phyloP scores from a whole-genome alignment of 129 eudicot species.

The Artemisia tridentata region DNA sequence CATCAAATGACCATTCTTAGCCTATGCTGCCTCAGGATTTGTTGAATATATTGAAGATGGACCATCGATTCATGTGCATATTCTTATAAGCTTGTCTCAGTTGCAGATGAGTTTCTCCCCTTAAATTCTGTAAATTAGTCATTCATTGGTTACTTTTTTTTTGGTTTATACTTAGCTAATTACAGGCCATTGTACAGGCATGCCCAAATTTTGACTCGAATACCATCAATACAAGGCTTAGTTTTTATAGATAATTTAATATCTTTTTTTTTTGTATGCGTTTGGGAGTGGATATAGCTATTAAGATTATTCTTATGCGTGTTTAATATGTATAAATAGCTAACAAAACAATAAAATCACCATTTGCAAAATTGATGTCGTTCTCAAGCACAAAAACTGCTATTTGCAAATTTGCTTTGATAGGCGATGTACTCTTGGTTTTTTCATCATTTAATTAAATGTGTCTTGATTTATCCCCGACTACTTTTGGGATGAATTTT shows the following conservation, averaged over 20 bases:
- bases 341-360: not conserved
- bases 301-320: not conserved
- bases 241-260: conserved; percentile 3
- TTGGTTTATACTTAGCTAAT: conserved; percentile 23
- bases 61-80: conserved; percentile 40
- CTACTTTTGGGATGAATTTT: not conserved
- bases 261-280: conserved; percentile 22
- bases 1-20: conserved; percentile 1
- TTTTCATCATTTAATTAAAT: not conserved
- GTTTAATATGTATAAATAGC: conserved; percentile 17
- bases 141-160: conserved; percentile 28
- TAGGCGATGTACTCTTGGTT: not conserved
- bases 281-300: conserved; percentile 25
- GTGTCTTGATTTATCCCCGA: not conserved
- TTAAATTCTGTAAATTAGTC: conserved; percentile 64
- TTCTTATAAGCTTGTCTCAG: conserved; percentile 74
- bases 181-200: conserved; percentile 43
- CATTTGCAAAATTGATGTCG: conserved; percentile 13
- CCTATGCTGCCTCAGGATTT: conserved; percentile 31
- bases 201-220: conserved; percentile 24
- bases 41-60: conserved; percentile 24
- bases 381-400: conserved; percentile 11
- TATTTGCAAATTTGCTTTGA: not conserved
- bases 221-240: conserved; percentile 31
- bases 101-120: conserved; percentile 98